Evolutionary conservation across 164 flowering plant species (phyloP).

Genomic region (Euptelea pleiosperma): DNA sequence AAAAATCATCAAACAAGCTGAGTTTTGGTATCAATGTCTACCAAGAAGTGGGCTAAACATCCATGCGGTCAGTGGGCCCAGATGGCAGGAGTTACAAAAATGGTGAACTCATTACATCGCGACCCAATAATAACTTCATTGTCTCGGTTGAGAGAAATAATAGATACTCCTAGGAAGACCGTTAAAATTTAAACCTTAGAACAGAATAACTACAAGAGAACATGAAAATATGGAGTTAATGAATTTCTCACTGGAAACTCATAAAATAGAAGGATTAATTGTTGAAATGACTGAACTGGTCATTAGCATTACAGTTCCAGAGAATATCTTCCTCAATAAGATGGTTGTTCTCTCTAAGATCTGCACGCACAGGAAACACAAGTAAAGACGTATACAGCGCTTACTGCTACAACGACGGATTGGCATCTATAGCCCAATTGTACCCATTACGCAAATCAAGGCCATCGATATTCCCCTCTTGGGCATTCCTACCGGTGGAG

Average conservation of each 20-base stretch:
- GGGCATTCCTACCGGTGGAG: too few relatives aligned
- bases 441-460: too few relatives aligned
- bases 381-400: slow-evolving; percentile 48
- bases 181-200: not conserved
- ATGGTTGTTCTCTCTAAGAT: slow-evolving; percentile 24
- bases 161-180: too few relatives aligned
- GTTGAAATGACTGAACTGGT: slow-evolving; percentile 24
- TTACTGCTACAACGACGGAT: slow-evolving; percentile 25
- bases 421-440: slow-evolving; percentile 9
- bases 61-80: too few relatives aligned
- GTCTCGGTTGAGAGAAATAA: too few relatives aligned
- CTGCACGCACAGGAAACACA: slow-evolving; percentile 31
- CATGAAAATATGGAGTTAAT: not conserved
- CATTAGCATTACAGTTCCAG: slow-evolving; percentile 36
- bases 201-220: not conserved
- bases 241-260: not conserved
- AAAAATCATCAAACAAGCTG: too few relatives aligned
- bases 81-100: too few relatives aligned
- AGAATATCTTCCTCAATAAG: slow-evolving; percentile 25
- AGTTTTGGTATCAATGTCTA: too few relatives aligned
- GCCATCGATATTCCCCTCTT: too few relatives aligned
- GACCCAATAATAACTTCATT: too few relatives aligned
- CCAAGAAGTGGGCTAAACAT: too few relatives aligned
- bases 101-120: too few relatives aligned
- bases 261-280: not conserved